These are phyloP conservation scores for Yamadazyma sp. DNA, from an alignment of 805 yeast genomes.

Conservation along the genomic window DNA sequence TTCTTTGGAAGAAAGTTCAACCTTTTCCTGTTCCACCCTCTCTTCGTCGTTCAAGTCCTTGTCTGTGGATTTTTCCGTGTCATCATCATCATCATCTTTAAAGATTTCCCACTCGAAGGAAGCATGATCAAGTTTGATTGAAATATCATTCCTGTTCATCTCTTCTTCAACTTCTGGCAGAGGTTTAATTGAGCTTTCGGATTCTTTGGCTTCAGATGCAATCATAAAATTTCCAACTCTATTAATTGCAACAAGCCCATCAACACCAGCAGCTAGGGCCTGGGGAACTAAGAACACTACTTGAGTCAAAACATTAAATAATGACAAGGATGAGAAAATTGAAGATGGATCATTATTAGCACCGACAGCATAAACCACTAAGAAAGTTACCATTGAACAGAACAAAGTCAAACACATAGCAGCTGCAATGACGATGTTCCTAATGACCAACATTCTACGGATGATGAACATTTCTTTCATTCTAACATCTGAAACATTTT, in stretches of 20 bases:
- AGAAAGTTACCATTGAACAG: conserved; percentile 59
- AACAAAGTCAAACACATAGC: conserved; percentile 67
- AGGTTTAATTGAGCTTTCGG: conserved; percentile 22
- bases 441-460: conserved; percentile 58
- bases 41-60: background rate
- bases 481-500: conserved; percentile 55
- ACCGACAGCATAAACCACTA: conserved; percentile 31
- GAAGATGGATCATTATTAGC: conserved; percentile 49
- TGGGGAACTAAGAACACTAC: conserved; percentile 69
- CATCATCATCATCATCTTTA: conserved; percentile 13
- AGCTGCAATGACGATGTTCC: conserved; percentile 60
- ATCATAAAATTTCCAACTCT: conserved; percentile 55
- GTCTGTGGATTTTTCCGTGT: conserved; percentile 3
- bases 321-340: conserved; percentile 66
- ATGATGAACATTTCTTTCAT: conserved; percentile 57
- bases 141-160: conserved; percentile 16
- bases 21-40: background rate
- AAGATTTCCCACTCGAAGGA: conserved; percentile 28
- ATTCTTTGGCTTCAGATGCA: conserved; percentile 31
- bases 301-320: conserved; percentile 59
- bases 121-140: conserved; percentile 23
- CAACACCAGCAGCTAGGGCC: conserved; percentile 64
- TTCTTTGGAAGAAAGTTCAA: conserved; percentile 1
- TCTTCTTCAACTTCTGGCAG: conserved; percentile 21
- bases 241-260: conserved; percentile 58